Base-by-base conservation (phyloP, 345 rosid genomes). In the Raphanus sativus region DNA sequence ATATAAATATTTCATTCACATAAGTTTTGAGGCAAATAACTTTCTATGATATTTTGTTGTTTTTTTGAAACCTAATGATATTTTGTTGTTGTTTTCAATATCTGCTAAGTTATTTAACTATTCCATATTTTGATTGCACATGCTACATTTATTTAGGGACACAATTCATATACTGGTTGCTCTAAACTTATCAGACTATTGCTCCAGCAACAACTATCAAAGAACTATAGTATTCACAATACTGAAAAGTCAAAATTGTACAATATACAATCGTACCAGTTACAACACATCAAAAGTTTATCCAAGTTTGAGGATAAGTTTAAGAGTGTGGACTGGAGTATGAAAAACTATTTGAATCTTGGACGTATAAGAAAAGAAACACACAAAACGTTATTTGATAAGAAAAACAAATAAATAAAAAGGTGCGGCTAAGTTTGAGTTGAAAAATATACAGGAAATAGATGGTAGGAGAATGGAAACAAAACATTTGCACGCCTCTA, bases 341-440 rank as follows among this genome's bases (percentile, higher is more conserved):
- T 25, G 63, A 61, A 17, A 69, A 58, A 58, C 9, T 9, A 48
- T 48, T 21, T 15, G 33, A 48, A 60, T 24, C 17, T 13, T 33
- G 34, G 26, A 68, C 55, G 63, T 25, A 15, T 10, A 58, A 33
- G 26, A 13, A 17, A 6, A 8, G 8, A 21, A 0, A 11, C 21
- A 12, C 70, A 52, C 1, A 60, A 11, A 59, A 45, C 3, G 9
- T 58, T 50, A 45, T 32, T 15, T 11, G 17, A 36, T 25, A 17
- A 26, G 25, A 52, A 16, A 52, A 15, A 29, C 32, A 24, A 65
- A 59, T 59, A 6, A 48, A 50, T n/a, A 68, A 68, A n/a, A 73
- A 68, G 71, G 78, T 38, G 45, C 66, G 78, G 75, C 67, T 62
- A 74, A 28, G 71, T 74, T 79, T 79, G 82, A 65, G 70, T 79